Conservation (phyloP, 1,139 yeast genomes). For the Candida anutae region DNA sequence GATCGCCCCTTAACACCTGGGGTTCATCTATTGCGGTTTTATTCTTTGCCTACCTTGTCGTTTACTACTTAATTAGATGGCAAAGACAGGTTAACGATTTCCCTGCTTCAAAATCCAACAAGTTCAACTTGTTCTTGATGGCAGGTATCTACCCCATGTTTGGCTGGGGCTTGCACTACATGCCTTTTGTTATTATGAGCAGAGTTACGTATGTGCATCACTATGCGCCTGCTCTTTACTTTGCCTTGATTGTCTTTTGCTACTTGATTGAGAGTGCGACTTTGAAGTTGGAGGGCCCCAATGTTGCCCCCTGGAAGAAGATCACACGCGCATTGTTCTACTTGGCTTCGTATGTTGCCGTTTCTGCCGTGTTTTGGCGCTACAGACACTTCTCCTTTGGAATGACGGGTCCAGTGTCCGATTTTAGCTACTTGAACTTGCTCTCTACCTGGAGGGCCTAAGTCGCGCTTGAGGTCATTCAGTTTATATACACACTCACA, state of each 20-base stretch:
- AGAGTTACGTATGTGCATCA: constrained; percentile 98
- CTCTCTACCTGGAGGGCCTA: constrained; percentile 68
- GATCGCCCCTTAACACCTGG: constrained; percentile 95
- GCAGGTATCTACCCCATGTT: constrained; percentile 89
- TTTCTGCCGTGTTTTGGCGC: constrained; percentile 61
- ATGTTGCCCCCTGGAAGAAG: constrained; percentile 14
- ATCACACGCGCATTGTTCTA: constrained; percentile 13
- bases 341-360: constrained; percentile 42
- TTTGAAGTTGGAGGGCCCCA: constrained; percentile 28
- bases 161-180: constrained; percentile 91
- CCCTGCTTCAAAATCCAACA: constrained; percentile 23
- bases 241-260: constrained; percentile 78
- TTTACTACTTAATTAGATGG: constrained; percentile 72
- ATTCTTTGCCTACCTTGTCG: constrained; percentile 49
- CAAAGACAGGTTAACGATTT: constrained; percentile 84
- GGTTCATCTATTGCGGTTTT: constrained; percentile 67
- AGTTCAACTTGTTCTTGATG: constrained; percentile 39
- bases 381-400: constrained; percentile 83
- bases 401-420: constrained; percentile 70
- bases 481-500: too few species aligned
- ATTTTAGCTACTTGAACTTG: constrained; percentile 70
- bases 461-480: too few species aligned
- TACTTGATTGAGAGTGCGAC: constrained; percentile 67
- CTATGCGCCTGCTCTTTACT: constrained; percentile 91
- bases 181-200: constrained; percentile 90